Evolutionary conservation across 73 alveolate species (phyloP).

Genomic region (Paramecium tetraurelia): DNA sequence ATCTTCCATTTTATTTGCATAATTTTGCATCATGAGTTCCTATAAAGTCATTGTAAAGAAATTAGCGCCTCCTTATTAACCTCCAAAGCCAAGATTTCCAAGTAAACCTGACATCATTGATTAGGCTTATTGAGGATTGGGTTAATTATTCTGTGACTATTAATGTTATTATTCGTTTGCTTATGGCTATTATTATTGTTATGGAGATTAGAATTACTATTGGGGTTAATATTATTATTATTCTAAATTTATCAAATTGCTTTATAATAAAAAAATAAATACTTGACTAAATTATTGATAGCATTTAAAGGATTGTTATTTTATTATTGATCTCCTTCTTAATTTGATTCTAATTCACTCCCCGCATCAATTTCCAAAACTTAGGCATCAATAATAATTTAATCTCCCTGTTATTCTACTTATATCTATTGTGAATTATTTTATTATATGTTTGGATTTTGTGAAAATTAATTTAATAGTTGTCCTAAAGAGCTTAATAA

Average conservation of each 20-base stretch:
- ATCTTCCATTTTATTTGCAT: slow-evolving; percentile 32
- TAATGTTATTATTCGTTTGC: background rate
- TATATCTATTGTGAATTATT: background rate
- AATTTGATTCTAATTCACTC: background rate
- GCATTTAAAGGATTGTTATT: background rate
- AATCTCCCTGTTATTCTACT: background rate
- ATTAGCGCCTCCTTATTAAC: slow-evolving; percentile 12
- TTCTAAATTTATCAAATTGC: background rate
- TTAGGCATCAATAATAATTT: background rate
- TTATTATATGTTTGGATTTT: background rate
- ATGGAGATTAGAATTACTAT: background rate
- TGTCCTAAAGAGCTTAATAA: background rate
- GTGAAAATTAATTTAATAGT: background rate
- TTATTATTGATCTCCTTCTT: background rate
- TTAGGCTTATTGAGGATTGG: background rate
- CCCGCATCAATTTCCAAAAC: background rate
- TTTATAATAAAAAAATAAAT: background rate
- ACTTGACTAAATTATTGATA: background rate
- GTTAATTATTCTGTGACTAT: background rate
- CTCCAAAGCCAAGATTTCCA: background rate
- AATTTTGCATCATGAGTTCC: slow-evolving; percentile 12
- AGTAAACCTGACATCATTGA: background rate
- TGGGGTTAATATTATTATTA: background rate
- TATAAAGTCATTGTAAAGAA: background rate
- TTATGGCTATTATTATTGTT: background rate